Evolutionary conservation across 2,329 filamentous ascomycete species (phyloP).

Genomic region (Parastagonospora nodorum): DNA sequence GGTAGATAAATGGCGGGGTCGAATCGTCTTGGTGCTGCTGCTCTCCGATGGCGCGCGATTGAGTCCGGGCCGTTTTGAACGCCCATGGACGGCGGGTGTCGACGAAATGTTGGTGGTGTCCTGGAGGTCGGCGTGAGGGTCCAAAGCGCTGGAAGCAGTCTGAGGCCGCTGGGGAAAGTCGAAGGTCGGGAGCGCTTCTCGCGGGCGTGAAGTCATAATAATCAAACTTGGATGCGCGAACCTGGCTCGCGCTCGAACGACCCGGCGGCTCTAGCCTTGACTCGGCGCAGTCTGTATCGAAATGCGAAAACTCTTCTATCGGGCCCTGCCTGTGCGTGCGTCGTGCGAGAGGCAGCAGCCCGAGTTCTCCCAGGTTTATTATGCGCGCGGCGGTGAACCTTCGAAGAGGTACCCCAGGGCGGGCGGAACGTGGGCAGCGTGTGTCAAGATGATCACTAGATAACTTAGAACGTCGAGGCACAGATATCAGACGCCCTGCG

Average conservation of each 20-base stretch:
- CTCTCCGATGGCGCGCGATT: conserved; percentile 34
- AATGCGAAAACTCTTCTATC: conserved; percentile 44
- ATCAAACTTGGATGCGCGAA: conserved; percentile 30
- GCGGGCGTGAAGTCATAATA: conserved; percentile 42
- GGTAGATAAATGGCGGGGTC: conserved; percentile 36
- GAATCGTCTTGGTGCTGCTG: conserved; percentile 32
- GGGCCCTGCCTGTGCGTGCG: conserved; percentile 29
- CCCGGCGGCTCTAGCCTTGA: conserved; percentile 38
- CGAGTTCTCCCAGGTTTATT: conserved; percentile 23
- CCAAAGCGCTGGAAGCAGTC: conserved; percentile 13
- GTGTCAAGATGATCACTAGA: too few species aligned
- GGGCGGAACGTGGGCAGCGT: too few species aligned
- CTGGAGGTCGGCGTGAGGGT: conserved; percentile 10
- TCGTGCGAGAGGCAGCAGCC: conserved; percentile 32
- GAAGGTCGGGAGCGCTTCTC: conserved; percentile 21
- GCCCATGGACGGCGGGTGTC: conserved; percentile 35
- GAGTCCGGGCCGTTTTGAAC: conserved; percentile 35
- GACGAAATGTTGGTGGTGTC: conserved; percentile 25
- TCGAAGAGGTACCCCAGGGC: too few species aligned
- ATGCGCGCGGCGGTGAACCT: conserved; percentile 31
- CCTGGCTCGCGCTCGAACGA: conserved; percentile 28
- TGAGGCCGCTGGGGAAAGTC: conserved; percentile 10
- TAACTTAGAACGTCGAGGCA: too few species aligned
- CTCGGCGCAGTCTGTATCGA: conserved; percentile 34
- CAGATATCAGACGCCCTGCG: too few species aligned